These are phyloP conservation scores for Lophiotrema nucula DNA, from an alignment of 495 filamentous ascomycete species.

Conservation along the genomic window DNA sequence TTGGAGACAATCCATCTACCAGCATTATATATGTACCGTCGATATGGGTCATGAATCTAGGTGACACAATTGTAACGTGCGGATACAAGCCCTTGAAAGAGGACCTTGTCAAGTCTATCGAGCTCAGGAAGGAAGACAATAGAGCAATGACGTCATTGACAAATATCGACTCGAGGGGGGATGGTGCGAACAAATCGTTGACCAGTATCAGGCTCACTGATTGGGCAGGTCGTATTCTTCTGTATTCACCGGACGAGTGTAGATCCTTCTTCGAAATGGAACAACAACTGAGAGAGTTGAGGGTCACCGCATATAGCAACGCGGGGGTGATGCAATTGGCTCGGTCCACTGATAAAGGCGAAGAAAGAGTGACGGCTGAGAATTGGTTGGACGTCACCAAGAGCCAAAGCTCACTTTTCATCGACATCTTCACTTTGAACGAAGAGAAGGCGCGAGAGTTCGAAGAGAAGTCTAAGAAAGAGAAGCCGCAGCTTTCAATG, in stretches of 20 bases:
- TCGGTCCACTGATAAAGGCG: neutral
- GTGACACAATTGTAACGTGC: slow-evolving; percentile 19
- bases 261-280: slow-evolving; percentile 29
- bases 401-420: slow-evolving; percentile 4
- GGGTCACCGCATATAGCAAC: neutral
- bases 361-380: slow-evolving; percentile 6
- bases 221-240: slow-evolving; percentile 13
- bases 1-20: neutral
- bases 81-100: slow-evolving; percentile 11
- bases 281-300: slow-evolving; percentile 22
- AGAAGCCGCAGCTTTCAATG: neutral
- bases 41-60: slow-evolving; percentile 27
- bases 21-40: slow-evolving; percentile 24
- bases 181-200: neutral
- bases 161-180: neutral
- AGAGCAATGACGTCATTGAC: neutral
- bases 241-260: slow-evolving; percentile 19
- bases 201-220: slow-evolving; percentile 20
- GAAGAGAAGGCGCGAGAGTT: neutral
- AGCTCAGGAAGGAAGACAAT: slow-evolving; percentile 11
- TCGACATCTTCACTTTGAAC: slow-evolving; percentile 9
- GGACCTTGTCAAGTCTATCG: slow-evolving; percentile 26
- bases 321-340: slow-evolving; percentile 2
- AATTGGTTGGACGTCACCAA: slow-evolving; percentile 22
- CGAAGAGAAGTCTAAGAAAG: slow-evolving; percentile 2